Evolutionary conservation across 202 grass and related monocot species (phyloP), one percentile per base, ranked within the genome.

Genomic region (Bolboschoenoplectus hybrid): DNA sequence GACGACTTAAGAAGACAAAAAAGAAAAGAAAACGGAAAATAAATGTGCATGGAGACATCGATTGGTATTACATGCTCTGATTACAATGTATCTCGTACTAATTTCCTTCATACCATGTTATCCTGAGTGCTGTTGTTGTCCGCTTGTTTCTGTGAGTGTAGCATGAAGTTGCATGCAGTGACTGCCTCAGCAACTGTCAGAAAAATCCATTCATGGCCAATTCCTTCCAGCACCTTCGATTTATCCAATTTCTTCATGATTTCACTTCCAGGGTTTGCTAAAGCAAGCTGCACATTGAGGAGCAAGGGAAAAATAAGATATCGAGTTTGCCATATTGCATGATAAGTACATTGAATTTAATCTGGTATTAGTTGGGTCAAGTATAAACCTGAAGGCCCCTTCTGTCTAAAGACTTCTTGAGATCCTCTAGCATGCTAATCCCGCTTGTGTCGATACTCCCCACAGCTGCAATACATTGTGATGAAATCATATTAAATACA

Each of bases 211-310:
- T 94, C 89, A 9, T 94, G 79, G 2, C 93, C 91, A 64, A 99
- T 97, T 82, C 56, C 26, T 88, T 92, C 92, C 13, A 99, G 91
- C 70, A 86, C 92, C 69, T 92, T 79, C 3, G 92, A 97, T 44
- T 81, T 89, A 76, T 92, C 85, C 12, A 94, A 69, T 61, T 97
- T 97, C 82, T 90, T 93, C 92, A 99, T 97, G 63, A 99, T 83
- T 85, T 99, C 97, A 41, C 92, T 97, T 45, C 91, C 91, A 0
- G 92, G 92, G 66, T 93, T 97, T 3, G 95, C 95, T 71, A 97
- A 58, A 34, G 92, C 93, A 57, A 99, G 77, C 97, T 99, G 91
- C 76, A 87, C 43, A 40, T 63, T 88, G 66, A 67, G 4, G 12
- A 64, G 20, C 20, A 88, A 75, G 50, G 13, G n/a, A 13, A 53